Evolutionary conservation across 2,329 filamentous ascomycete genomes (phyloP), one percentile per base, ranked within the genome.

Genomic region (Escovopsis sp.): DNA sequence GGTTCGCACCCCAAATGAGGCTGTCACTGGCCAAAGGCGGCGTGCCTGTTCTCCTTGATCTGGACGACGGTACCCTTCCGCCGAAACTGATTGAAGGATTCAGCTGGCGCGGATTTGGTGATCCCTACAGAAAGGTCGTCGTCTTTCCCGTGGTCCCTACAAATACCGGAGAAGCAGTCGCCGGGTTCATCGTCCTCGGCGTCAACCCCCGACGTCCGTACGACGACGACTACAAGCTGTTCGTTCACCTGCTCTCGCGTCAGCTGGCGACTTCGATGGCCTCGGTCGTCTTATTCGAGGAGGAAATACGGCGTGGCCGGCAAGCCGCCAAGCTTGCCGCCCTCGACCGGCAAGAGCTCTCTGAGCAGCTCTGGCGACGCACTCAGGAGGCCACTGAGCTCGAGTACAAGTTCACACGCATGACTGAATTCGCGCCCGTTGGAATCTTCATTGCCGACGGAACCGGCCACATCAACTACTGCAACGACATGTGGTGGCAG

Each of bases 381-480:
- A 78, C 75, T 1, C 70, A 74, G 49, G 73, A 80, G 51, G 73
- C 74, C 0, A 66, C 71, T 35, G 75, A 80, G 51, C 77, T 77
- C 54, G 84, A 91, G 56, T 79, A 81, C 29, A 80, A 81, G 44
- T 91, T 91, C 55, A 85, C 82, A 1, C 71, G 83, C 36, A 87
- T 91, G 81, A 83, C 84, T 2, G 84, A 88, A 53, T 84, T 86
- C 48, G 81, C 83, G 0, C 84, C 84, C 0, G 84, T 88, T 1
- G 85, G 84, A 25, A 81, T 93, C 63, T 89, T 89, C 56, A 88
- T 91, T 49, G 81, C 83, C n/a, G 74, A 86, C 53, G 69, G 74
- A 0, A 59, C 67, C 34, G 84, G 85, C 4, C 65, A 71, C 20
- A 83, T 91, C 50, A 83, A 73, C 9, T 91, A 85, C 55, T 84